A percentile compares a stretch with the other conserved stretches of the same genome.
phyloP scores from a whole-genome alignment of 1,284 basidiomycete genomes.

The Moesziomyces antarcticus region DNA sequence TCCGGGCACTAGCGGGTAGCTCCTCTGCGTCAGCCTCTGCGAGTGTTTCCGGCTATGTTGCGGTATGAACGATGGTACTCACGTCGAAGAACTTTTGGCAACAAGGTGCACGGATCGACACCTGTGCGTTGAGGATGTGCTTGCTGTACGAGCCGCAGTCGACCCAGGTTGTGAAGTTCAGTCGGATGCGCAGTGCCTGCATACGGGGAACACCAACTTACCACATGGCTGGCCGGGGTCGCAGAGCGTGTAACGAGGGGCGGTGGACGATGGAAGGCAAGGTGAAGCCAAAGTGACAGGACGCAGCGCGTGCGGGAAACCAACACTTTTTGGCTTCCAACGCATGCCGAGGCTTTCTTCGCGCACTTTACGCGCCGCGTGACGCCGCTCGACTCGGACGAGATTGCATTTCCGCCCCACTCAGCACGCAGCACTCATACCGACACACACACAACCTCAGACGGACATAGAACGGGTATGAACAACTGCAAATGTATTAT shows the following conservation, averaged over 20 bases:
- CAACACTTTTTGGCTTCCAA: background rate
- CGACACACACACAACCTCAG: background rate
- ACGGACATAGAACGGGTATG: background rate
- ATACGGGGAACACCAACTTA: conserved; percentile 2
- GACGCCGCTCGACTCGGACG: background rate
- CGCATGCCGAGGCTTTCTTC: background rate
- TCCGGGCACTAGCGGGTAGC: conserved; percentile 77
- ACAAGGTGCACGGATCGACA: conserved; percentile 65
- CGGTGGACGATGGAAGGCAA: background rate
- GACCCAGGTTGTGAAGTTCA: background rate
- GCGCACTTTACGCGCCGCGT: background rate
- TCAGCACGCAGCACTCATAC: background rate
- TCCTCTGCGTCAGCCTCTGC: background rate
- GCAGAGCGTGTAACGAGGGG: background rate
- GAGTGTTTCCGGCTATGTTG: background rate
- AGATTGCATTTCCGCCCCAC: background rate
- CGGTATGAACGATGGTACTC: conserved; percentile 6
- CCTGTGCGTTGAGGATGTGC: conserved; percentile 67
- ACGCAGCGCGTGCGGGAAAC: background rate
- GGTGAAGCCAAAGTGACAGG: conserved; percentile 1
- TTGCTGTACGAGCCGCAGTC: conserved; percentile 45
- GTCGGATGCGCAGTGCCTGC: background rate
- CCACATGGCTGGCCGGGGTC: conserved; percentile 18
- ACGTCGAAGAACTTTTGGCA: conserved; percentile 67
- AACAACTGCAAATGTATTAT: background rate